Evolutionary conservation across 148 eudicot species (phyloP), one percentile per base, ranked within the genome.

Genomic region (Rheum nobile): DNA sequence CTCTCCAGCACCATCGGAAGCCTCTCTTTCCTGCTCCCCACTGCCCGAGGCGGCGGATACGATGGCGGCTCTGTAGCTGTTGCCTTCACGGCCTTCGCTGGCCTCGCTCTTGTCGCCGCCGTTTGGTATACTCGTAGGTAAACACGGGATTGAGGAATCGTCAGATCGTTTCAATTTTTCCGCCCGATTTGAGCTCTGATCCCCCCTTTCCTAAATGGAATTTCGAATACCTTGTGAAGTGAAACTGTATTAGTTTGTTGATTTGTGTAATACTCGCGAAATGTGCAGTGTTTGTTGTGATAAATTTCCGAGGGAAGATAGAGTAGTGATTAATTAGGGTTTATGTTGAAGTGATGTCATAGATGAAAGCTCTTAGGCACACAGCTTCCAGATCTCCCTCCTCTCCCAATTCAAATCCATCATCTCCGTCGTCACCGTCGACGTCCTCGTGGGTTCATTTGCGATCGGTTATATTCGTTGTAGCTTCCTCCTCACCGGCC

Each of bases 391-490:
- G 78, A 63, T 81, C 89, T 28, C 74, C 87, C 16, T 81, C 90
- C 14, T 78, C 89, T 24, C 73, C 85, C 61, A 55, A 74, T 63
- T 75, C 78, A 14, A 54, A 67, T 67, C 79, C 47, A 5, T 77
- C 88, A 13, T 76, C 96, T 4, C 8, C 92, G 7, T 82, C 86
- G 44, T 86, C 89, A 4, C 78, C 94, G 17, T 77, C 86, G 39
- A 72, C 88, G 55, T 86, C 88, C 8, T 89, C 98, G 67, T 93
- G 98, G 98, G 81, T 89, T 79, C 94, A 91, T 55, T 86, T 93
- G 89, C 85, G 98, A 84, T 91, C 98, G 81, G 91, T 89, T 57
- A 80, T 93, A 16, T 84, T 89, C 75, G 82, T 93, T 9, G 97
- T 90, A 55, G 89, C 89, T 67, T 82, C 94, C 61, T 86, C 96